A percentile compares a stretch with the other conserved stretches of the same genome.
Evolutionary conservation across 768 basidiomycete genomes (phyloP).

Genomic region (Lentinula sp.): DNA sequence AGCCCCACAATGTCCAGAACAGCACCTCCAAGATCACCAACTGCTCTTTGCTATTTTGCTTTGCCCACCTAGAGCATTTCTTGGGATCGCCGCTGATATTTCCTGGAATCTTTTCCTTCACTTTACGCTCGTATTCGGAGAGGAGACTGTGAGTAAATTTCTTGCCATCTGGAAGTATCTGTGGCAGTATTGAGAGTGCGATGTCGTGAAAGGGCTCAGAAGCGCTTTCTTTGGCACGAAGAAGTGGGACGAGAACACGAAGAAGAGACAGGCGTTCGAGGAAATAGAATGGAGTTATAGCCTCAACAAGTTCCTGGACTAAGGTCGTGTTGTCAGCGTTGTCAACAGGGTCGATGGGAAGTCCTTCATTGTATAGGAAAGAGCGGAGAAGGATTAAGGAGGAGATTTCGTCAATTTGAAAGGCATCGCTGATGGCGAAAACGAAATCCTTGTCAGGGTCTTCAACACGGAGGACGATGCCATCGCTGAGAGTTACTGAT

Average conservation of each 20-base stretch:
- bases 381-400: slow-evolving; percentile 69
- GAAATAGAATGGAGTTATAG: slow-evolving; percentile 76
- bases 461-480: slow-evolving; percentile 54
- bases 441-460: slow-evolving; percentile 66
- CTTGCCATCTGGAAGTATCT: slow-evolving; percentile 57
- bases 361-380: slow-evolving; percentile 73
- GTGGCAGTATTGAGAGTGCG: slow-evolving; percentile 47
- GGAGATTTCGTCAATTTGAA: slow-evolving; percentile 78
- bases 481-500: slow-evolving; percentile 63
- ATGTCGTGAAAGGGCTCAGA: slow-evolving; percentile 47
- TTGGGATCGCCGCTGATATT: slow-evolving; percentile 44
- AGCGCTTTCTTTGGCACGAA: slow-evolving; percentile 61
- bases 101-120: slow-evolving; percentile 40
- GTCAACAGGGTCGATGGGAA: slow-evolving; percentile 47
- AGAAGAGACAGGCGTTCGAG: slow-evolving; percentile 71
- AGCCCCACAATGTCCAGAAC: slow-evolving; percentile 86
- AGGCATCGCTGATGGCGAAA: slow-evolving; percentile 62
- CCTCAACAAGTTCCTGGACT: slow-evolving; percentile 55
- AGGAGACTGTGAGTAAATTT: slow-evolving; percentile 60
- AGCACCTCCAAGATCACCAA: slow-evolving; percentile 77
- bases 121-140: slow-evolving; percentile 53
- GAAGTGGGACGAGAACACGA: slow-evolving; percentile 66
- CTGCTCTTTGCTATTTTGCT: slow-evolving; percentile 74
- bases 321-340: slow-evolving; percentile 34
- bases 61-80: slow-evolving; percentile 60